Evolutionary conservation across 1,139 yeast genomes (phyloP).

Genomic region (Wickerhamomyces sp.): DNA sequence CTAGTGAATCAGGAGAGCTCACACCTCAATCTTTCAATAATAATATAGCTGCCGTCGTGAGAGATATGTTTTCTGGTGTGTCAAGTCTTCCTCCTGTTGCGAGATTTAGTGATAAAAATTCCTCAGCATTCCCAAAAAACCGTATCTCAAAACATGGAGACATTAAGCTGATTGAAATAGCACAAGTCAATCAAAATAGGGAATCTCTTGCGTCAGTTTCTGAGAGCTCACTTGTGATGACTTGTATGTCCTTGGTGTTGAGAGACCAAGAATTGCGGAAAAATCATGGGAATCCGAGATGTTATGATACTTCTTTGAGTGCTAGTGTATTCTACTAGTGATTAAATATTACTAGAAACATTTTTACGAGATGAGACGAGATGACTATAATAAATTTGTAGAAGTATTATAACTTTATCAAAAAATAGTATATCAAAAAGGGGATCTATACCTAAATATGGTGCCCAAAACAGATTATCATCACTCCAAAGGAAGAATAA

Average conservation of each 20-base stretch:
- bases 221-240: conserved; percentile 26
- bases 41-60: conserved; percentile 1
- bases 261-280: conserved; percentile 23
- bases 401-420: too few relatives aligned
- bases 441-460: not conserved
- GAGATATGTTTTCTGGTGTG: conserved; percentile 4
- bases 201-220: conserved; percentile 25
- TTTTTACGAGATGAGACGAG: too few relatives aligned
- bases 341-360: too few relatives aligned
- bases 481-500: not conserved
- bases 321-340: conserved; percentile 4
- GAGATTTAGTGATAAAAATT: conserved; percentile 22
- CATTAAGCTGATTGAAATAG: conserved; percentile 26
- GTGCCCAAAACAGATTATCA: not conserved
- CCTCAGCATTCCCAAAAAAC: conserved; percentile 26
- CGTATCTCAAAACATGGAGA: conserved; percentile 28
- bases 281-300: conserved; percentile 17
- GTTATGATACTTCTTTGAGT: conserved; percentile 11
- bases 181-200: conserved; percentile 7
- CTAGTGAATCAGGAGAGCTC: conserved; percentile 3
- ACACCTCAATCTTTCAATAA: conserved; percentile 2
- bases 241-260: conserved; percentile 32
- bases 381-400: too few relatives aligned
- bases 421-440: not conserved
- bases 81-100: conserved; percentile 18